Conservation (phyloP, 176 grass and related monocot genomes). For the Typha latifolia region DNA sequence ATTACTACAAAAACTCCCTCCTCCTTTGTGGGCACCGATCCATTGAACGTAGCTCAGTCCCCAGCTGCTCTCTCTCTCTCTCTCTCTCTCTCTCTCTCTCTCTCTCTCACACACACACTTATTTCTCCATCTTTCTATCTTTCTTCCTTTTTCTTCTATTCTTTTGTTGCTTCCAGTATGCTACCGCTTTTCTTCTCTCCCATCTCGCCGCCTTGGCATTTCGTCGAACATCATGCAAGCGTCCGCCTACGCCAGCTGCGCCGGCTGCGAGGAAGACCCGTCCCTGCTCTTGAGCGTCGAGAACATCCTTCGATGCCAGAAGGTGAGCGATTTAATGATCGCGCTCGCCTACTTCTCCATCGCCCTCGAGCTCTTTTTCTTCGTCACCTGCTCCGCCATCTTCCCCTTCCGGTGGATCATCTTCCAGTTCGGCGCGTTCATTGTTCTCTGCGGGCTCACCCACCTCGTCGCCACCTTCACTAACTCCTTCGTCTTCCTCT, state of each 20-base stretch:
- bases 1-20: too few species aligned
- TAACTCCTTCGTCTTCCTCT: slow-evolving; percentile 4
- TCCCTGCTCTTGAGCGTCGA: not conserved
- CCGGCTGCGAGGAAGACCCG: not conserved
- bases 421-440: slow-evolving; percentile 34
- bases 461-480: slow-evolving; percentile 11
- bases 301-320: not conserved
- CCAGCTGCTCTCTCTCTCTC: too few species aligned
- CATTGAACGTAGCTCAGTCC: too few species aligned
- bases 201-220: not conserved
- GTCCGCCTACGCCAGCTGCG: not conserved
- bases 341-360: slow-evolving; percentile 36
- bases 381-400: slow-evolving; percentile 24
- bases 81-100: too few species aligned
- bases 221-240: not conserved
- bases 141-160: not conserved
- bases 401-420: slow-evolving; percentile 26
- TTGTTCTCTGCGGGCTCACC: too few species aligned
- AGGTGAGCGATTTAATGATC: slow-evolving; percentile 34
- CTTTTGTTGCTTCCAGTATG: not conserved
- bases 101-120: too few species aligned
- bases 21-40: too few species aligned
- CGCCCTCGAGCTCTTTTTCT: slow-evolving; percentile 41
- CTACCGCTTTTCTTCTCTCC: not conserved
- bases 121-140: not conserved